Evolutionary conservation across 2,329 filamentous ascomycete genomes (phyloP).

Genomic region (Paecilomyces formosus): DNA sequence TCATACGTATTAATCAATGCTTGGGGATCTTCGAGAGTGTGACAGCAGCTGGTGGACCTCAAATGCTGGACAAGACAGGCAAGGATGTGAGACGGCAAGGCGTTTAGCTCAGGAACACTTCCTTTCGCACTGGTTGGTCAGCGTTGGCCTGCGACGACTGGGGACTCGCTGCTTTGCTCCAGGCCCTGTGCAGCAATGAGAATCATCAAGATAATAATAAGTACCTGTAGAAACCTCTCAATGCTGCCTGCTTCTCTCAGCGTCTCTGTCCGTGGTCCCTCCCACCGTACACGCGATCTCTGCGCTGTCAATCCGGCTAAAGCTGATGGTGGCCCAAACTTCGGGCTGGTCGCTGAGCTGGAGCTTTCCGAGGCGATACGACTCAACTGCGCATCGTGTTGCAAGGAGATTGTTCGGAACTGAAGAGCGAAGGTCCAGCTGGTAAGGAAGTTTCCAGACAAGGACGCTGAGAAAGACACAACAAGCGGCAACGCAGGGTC

Average conservation of each 20-base stretch:
- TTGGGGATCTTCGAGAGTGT: neutral
- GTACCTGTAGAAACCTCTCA: neutral
- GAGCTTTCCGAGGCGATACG: neutral
- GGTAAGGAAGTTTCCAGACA: neutral
- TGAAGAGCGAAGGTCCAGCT: neutral
- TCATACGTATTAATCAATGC: neutral
- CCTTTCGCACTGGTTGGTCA: neutral
- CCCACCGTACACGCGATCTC: neutral
- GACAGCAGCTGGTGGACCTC: neutral
- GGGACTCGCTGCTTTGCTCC: neutral
- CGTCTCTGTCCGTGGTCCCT: neutral
- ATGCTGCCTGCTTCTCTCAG: neutral
- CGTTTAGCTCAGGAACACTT: conserved; percentile 2
- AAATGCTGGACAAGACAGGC: neutral
- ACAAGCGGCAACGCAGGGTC: neutral
- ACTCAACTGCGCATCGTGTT: neutral
- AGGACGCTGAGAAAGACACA: neutral
- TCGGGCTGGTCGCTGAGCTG: neutral
- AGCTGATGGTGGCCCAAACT: neutral
- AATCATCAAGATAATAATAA: neutral
- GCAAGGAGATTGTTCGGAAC: neutral
- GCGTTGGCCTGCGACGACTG: neutral
- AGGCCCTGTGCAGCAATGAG: neutral
- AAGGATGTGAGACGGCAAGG: conserved; percentile 1
- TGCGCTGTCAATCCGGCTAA: neutral